Evolutionary conservation across 1,284 basidiomycete species (phyloP).

Genomic region (Boletus sp.): DNA sequence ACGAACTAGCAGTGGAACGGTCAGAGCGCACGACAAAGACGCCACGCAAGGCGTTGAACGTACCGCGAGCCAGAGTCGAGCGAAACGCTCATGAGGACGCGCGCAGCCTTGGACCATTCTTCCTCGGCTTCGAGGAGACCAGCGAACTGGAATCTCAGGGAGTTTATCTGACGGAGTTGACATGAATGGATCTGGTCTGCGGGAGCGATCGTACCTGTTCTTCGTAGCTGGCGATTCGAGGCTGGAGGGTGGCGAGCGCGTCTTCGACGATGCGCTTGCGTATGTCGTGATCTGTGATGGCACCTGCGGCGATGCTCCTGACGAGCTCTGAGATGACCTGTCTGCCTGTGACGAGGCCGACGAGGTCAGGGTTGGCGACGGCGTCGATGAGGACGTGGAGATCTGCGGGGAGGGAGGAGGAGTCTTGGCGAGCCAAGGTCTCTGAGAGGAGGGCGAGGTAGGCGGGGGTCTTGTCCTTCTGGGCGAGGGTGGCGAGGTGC

Average conservation of each 20-base stretch:
- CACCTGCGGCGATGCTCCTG: slow-evolving; percentile 53
- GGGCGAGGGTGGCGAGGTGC: slow-evolving; percentile 58
- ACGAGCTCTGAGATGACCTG: slow-evolving; percentile 83
- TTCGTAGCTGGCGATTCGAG: slow-evolving; percentile 83
- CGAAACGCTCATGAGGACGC: slow-evolving; percentile 86
- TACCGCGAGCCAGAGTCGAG: slow-evolving; percentile 89
- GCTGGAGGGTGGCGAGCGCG: slow-evolving; percentile 68
- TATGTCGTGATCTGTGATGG: slow-evolving; percentile 51
- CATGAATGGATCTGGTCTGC: slow-evolving; percentile 9
- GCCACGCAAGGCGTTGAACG: slow-evolving; percentile 16
- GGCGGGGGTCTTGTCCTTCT: slow-evolving; percentile 81
- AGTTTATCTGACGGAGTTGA: slow-evolving; percentile 59
- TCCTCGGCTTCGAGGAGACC: slow-evolving; percentile 87
- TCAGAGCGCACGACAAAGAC: slow-evolving; percentile 5
- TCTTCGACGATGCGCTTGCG: slow-evolving; percentile 71
- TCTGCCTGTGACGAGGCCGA: slow-evolving; percentile 79
- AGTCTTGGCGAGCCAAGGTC: slow-evolving; percentile 50
- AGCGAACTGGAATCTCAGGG: slow-evolving; percentile 81
- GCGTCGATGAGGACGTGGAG: slow-evolving; percentile 68
- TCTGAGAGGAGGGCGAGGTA: slow-evolving; percentile 61
- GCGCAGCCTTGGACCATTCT: slow-evolving; percentile 90
- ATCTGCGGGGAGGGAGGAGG: slow-evolving; percentile 45
- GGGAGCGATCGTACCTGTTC: slow-evolving; percentile 71
- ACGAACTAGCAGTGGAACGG: slow-evolving; percentile 41
- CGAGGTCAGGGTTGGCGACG: slow-evolving; percentile 73